Conservation (phyloP, 441 rosid genomes). For the Bocquillonia castaneifolia region DNA sequence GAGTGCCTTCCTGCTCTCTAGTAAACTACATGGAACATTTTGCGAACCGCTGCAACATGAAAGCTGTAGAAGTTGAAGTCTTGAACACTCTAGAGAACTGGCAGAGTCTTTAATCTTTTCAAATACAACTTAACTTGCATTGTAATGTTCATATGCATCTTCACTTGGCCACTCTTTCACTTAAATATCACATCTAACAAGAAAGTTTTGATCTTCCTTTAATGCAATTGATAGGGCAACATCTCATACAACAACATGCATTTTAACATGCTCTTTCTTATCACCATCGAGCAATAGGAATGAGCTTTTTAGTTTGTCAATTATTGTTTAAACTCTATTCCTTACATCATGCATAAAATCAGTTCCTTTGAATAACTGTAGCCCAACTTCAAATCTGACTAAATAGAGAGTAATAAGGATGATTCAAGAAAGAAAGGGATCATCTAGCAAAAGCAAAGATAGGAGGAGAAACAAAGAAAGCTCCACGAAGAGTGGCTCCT, state of each 20-base stretch:
- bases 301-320: not conserved
- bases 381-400: not conserved
- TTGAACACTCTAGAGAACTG: not conserved
- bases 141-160: not conserved
- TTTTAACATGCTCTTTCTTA: not conserved
- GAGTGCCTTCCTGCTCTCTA: not conserved
- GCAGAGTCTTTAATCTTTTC: not conserved
- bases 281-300: not conserved
- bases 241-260: constrained; percentile 8
- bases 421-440: no score
- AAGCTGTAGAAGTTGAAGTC: not conserved
- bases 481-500: no score
- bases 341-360: not conserved
- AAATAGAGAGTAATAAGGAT: no score
- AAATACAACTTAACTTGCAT: not conserved
- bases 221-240: constrained; percentile 16
- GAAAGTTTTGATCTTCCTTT: not conserved
- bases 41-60: no score
- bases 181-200: not conserved
- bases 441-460: no score
- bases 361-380: not conserved
- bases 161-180: not conserved
- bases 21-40: not conserved
- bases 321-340: not conserved
- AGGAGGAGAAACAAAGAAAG: no score